A percentile compares a stretch with the other conserved stretches of the same genome.
Evolutionary conservation across 2,329 filamentous ascomycete genomes (phyloP).

Genomic region (Diaporthe capsici): DNA sequence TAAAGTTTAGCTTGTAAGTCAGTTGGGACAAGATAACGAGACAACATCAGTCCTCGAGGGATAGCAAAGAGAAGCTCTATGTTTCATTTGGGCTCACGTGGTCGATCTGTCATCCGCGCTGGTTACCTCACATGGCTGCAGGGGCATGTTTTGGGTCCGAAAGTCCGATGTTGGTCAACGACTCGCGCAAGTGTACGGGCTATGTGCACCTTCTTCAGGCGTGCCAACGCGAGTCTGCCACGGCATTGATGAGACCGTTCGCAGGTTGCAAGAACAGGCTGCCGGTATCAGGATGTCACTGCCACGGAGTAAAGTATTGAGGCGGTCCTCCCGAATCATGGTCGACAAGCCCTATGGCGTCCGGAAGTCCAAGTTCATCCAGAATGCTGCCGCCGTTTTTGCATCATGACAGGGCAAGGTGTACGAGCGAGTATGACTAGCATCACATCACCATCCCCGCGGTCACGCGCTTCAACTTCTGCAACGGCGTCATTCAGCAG

Average conservation of each 20-base stretch:
- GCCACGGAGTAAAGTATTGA: neutral
- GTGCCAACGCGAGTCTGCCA: neutral
- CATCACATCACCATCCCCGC: neutral
- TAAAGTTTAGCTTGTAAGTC: neutral
- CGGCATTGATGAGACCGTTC: constrained; percentile 17
- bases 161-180: constrained; percentile 18
- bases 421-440: neutral
- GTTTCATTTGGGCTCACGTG: constrained; percentile 7
- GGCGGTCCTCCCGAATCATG: neutral
- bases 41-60: neutral
- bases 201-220: neutral
- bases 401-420: neutral
- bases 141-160: constrained; percentile 25
- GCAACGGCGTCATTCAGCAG: neutral
- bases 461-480: neutral
- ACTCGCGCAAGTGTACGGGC: constrained; percentile 10
- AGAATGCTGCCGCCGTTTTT: neutral
- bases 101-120: neutral
- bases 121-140: constrained; percentile 2
- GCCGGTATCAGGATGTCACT: constrained; percentile 26
- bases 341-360: neutral
- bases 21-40: neutral
- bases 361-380: neutral
- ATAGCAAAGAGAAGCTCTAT: neutral
- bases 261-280: neutral